Evolutionary conservation across 2,329 filamentous ascomycete genomes (phyloP).

Genomic region (Apiospora pterosperma): DNA sequence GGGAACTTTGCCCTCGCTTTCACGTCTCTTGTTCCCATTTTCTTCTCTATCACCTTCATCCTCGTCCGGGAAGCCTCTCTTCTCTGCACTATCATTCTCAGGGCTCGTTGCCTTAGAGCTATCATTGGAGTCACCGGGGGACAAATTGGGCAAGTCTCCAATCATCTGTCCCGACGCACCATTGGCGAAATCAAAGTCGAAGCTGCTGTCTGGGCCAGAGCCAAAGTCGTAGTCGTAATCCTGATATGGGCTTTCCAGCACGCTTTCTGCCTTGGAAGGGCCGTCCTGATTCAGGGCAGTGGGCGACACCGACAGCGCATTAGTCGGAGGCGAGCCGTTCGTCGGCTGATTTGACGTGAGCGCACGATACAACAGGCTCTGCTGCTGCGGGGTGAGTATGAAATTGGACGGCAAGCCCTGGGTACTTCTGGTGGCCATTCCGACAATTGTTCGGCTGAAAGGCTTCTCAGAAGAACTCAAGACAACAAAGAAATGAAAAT

Average conservation of each 20-base stretch:
- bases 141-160: conserved; percentile 64
- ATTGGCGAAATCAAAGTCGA: conserved; percentile 66
- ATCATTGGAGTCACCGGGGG: conserved; percentile 25
- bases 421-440: conserved; percentile 50
- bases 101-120: conserved; percentile 54
- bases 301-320: conserved; percentile 43
- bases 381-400: conserved; percentile 72
- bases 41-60: conserved; percentile 60
- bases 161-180: conserved; percentile 65
- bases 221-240: conserved; percentile 78
- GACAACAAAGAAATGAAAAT: background rate
- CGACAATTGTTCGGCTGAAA: conserved; percentile 4
- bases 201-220: conserved; percentile 70
- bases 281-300: conserved; percentile 48
- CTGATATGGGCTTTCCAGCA: conserved; percentile 76
- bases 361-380: conserved; percentile 71
- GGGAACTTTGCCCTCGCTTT: conserved; percentile 77
- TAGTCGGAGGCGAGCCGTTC: conserved; percentile 31
- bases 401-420: conserved; percentile 50
- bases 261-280: conserved; percentile 40
- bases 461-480: background rate
- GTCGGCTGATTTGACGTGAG: conserved; percentile 65
- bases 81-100: conserved; percentile 61
- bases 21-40: conserved; percentile 64
- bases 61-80: conserved; percentile 69